Base-by-base conservation (phyloP, 2,329 filamentous ascomycete genomes). In the Beauveria bassiana region DNA sequence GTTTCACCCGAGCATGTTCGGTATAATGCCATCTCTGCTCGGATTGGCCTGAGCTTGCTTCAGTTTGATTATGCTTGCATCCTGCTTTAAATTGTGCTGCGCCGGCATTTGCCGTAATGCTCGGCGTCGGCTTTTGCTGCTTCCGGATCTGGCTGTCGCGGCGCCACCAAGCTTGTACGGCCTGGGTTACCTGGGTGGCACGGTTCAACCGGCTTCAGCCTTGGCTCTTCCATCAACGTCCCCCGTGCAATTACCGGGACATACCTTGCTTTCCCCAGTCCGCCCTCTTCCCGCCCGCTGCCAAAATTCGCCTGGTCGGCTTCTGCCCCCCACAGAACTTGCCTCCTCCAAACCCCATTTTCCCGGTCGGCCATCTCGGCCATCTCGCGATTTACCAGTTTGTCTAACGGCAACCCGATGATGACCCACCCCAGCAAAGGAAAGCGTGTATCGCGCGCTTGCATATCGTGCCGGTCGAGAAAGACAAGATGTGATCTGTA, bases 401-500 rank as follows among this genome's bases (percentile, higher is more conserved):
- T 20, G 20, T 38, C 8, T 14, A 56, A 52, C 55, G 28, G 52
- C 56, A 58, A 45, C 56, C 56, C 49, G 49, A 54, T 38, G 7
- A 61, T 62, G 61, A 59, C 54, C 61, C 54, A 60, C 58, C 46
- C 58, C 18, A 45, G 58, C 52, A 67, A 66, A 45, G 67, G 63
- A 31, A 71, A 72, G 65, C 67, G 70, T 61, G 70, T 72, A 42
- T 72, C 70, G 47, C 65, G 70, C 46, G 70, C 70, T 7, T 72
- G 70, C 61, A 59, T 72, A 42, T 69, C 70, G 26, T 72, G 70
- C 62, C 70, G 71, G 38, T 64, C 65, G 55, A 68, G 70, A 59
- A 71, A 72, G 67, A 70, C 70, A 34, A 65, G 68, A 67, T 72
- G 71, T 52, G 69, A 73, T 64, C 64, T 73, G 70, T 72, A 66